Conservation (phyloP, 1,284 basidiomycete genomes). For the Ustilago loliicola region DNA sequence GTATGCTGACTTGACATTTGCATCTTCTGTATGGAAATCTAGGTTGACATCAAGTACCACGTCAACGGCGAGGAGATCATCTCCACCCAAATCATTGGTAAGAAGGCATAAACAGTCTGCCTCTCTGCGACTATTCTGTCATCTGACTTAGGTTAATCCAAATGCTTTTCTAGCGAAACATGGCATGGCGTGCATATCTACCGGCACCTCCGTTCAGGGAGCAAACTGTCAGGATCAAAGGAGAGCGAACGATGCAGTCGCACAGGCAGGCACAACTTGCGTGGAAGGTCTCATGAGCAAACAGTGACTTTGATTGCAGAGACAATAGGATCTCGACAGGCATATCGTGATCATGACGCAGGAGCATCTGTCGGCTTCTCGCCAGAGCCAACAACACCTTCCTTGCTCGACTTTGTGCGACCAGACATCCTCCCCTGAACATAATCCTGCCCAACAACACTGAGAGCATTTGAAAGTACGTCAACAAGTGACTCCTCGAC, state of each 20-base stretch:
- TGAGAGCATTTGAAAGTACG: slow-evolving; percentile 63
- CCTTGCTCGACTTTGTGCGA: slow-evolving; percentile 50
- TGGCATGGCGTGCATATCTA: not conserved
- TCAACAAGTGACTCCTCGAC: slow-evolving; percentile 68
- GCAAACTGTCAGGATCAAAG: too few relatives aligned
- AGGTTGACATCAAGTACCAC: slow-evolving; percentile 66
- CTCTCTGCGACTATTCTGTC: not conserved
- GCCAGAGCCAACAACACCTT: slow-evolving; percentile 28
- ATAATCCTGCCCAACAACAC: slow-evolving; percentile 63
- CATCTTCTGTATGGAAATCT: not conserved
- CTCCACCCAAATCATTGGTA: slow-evolving; percentile 63
- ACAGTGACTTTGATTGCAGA: not conserved
- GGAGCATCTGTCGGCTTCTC: slow-evolving; percentile 11
- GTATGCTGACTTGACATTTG: not conserved
- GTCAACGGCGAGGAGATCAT: slow-evolving; percentile 64
- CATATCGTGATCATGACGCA: not conserved
- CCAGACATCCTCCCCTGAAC: slow-evolving; percentile 61
- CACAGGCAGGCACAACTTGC: not conserved
- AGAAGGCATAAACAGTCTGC: slow-evolving; percentile 39
- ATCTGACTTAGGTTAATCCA: slow-evolving; percentile 20
- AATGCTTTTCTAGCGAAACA: slow-evolving; percentile 14
- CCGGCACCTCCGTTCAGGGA: not conserved
- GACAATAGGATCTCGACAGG: not conserved
- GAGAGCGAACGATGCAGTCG: not conserved
- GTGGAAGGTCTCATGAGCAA: not conserved